Conservation (phyloP, 352 stramenopile genomes). For the Globisporangium viniferum region DNA sequence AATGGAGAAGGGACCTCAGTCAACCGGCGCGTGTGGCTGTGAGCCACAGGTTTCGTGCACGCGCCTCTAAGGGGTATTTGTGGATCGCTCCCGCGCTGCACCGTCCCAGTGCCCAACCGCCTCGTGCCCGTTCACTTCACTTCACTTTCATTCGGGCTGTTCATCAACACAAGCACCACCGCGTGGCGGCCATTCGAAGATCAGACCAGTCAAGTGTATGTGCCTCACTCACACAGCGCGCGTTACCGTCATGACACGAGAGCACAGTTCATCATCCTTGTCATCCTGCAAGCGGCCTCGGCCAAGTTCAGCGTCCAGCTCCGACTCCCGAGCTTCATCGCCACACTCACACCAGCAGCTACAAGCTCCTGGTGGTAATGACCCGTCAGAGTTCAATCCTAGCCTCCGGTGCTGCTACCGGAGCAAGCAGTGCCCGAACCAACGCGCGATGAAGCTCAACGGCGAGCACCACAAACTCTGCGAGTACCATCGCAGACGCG, state of each 20-base stretch:
- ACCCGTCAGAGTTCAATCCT: not conserved
- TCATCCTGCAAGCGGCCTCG: not conserved
- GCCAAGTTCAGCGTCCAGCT: not conserved
- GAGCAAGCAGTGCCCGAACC: constrained; percentile 31
- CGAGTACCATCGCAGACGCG: constrained; percentile 30
- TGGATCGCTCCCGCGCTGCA: not conserved
- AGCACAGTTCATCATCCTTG: not conserved
- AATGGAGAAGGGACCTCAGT: not conserved
- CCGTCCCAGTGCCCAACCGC: not conserved
- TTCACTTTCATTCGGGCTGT: not conserved
- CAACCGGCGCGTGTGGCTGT: not conserved
- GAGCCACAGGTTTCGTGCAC: not conserved
- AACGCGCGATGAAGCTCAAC: constrained; percentile 36
- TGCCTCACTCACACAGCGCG: not conserved
- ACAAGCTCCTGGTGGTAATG: not conserved
- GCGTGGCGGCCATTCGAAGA: not conserved
- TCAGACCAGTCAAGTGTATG: not conserved
- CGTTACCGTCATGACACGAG: not conserved
- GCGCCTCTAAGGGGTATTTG: not conserved
- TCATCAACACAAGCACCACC: not conserved
- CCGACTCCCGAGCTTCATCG: not conserved
- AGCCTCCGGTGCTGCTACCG: constrained; percentile 21
- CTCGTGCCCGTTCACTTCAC: not conserved
- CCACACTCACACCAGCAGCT: not conserved
- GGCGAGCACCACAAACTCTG: constrained; percentile 37